Evolutionary conservation across 179 eudicot species (phyloP).

Genomic region (Beta corolliflora): DNA sequence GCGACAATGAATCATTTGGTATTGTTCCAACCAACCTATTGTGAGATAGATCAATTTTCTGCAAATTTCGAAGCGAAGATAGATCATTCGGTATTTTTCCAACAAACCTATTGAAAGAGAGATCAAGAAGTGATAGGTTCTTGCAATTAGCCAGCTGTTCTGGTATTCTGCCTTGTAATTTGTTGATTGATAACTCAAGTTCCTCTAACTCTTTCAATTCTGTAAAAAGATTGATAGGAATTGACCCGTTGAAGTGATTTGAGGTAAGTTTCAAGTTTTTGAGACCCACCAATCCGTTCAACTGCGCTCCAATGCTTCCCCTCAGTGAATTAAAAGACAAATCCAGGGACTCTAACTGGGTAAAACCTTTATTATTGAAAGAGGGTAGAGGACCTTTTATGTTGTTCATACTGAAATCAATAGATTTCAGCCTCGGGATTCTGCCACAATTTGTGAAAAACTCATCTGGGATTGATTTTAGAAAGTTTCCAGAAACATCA

Average conservation of each 20-base stretch:
- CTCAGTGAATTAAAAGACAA: slow-evolving; percentile 41
- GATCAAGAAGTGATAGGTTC: background rate
- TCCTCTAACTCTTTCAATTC: slow-evolving; percentile 30
- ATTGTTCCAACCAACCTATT: no score
- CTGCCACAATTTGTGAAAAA: slow-evolving; percentile 51
- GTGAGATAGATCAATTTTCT: no score
- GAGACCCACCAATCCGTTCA: slow-evolving; percentile 41
- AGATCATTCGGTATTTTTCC: no score
- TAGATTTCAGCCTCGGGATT: slow-evolving; percentile 40
- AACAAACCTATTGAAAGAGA: background rate
- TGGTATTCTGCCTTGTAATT: background rate
- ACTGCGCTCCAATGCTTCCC: slow-evolving; percentile 40
- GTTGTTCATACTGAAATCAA: slow-evolving; percentile 59
- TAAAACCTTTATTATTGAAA: slow-evolving; percentile 47
- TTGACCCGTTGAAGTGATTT: slow-evolving; percentile 48
- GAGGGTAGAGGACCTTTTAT: slow-evolving; percentile 48
- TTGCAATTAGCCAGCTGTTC: no score
- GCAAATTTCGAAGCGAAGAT: no score
- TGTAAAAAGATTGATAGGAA: slow-evolving; percentile 38
- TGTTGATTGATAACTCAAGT: background rate
- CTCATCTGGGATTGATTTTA: slow-evolving; percentile 47
- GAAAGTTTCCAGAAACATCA: slow-evolving; percentile 52
- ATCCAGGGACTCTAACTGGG: slow-evolving; percentile 48
- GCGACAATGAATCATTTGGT: no score
- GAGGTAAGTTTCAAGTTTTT: slow-evolving; percentile 44